Base-by-base conservation (phyloP, 306 rosid species). In the Rosa rugosa region DNA sequence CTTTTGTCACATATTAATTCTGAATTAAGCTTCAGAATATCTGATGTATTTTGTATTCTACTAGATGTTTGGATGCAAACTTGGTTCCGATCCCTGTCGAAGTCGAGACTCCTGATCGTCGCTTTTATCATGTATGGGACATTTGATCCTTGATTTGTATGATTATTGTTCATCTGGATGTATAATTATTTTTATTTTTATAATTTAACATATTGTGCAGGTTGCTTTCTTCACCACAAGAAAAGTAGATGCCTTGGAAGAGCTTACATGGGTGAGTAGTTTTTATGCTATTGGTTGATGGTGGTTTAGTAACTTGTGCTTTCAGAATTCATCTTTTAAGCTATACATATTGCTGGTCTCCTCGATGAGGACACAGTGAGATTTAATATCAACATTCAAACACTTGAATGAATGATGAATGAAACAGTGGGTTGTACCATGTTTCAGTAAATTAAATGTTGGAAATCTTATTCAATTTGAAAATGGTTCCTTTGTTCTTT, bases 21-120 rank as follows among this genome's bases (percentile, higher is more conserved):
- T 71, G 36, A 46, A 46, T 59, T 31, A 41, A 36, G 22, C 49
- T 63, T 75, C 59, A 11, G 46, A 27, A 63, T 18, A 50, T 27
- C 31, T 63, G 62, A 65, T 27, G 9, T 49, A 45, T 40, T 56
- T 69, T 49, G 36, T 75, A 76, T 82, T 63, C 69, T 69, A 53
- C 85, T 78, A 95, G 99, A 80, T 95, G 99, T 86, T 85, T 85
- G 75, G 99, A 93, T 85, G 96, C 98, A 70, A 95, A 95, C 88
- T 83, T 95, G 93, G 78, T 91, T 68, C 94, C 83, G 69, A 85
- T 93, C 78, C 97, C 99, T 31, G 96, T 95, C 75, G 94, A 95
- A 80, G 79, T 95, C 75, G 99, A 95, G 88, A 80, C 86, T 75
- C 93, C 97, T 0, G 83, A 84, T 79, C 97, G 72, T 89, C 90